Base-by-base conservation (phyloP, 208 protist species). In the Novymonas esmeraldas region DNA sequence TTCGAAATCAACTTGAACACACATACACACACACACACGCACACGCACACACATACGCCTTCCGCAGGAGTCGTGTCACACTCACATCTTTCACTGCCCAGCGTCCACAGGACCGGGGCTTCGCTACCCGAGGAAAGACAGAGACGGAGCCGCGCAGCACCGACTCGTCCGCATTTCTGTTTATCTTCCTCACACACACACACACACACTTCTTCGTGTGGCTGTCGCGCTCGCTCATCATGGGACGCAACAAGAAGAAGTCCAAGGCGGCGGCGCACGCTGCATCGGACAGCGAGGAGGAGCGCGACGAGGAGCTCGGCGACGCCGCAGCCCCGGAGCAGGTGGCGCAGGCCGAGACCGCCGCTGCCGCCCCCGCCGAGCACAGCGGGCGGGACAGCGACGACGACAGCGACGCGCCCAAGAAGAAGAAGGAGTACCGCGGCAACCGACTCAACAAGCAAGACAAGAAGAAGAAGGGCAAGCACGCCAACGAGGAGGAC, bases 391-490 rank as follows among this genome's bases (percentile, higher is more conserved):
- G 14, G 20, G 28, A 42, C 5, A 22, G 62, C 2, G 73, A 58
- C 20, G 58, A 46, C 49, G 65, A 63, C 13, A 63, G 69, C 13
- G 62, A 48, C 6, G 61, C 41, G 6, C 44, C 54, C 9, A 57
- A 55, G n/a, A 87, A 89, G 62, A 89, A 89, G 65, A 89, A 93
- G 70, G 78, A 82, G 54, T 89, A 90, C 71, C 76, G 81, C 54
- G 79, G 81, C 18, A 89, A 89, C 46, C 79, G 79, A 20, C 70
- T 85, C 29, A 70, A 75, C 55, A 76, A 78, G 55, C 38, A 58
- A 48, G 57, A 78, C 31, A 82, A 85, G 50, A 78, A 76, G 28
- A 29, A 45, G n/a, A 80, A 70, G 38, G 70, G 22, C 9, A 60
- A 46, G 16, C 2, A n/a, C 6, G 26, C 56, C 13, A 45, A 48